A percentile compares a stretch with the other conserved stretches of the same genome.
phyloP scores from a whole-genome alignment of 1,284 basidiomycete species.

The Tilletia indica region DNA sequence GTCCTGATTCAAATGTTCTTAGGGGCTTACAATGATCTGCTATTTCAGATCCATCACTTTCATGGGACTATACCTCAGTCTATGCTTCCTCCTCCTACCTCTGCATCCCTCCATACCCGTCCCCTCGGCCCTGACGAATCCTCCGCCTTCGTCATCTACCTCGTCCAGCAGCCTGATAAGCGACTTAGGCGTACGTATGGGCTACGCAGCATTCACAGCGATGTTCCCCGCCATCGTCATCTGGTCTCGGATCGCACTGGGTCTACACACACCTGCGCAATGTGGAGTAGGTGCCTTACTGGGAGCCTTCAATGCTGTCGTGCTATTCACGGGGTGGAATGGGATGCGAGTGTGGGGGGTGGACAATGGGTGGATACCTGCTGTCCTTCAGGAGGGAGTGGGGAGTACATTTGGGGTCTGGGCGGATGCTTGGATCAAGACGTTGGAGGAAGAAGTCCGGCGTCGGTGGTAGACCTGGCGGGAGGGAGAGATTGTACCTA shows the following conservation, averaged over 20 bases:
- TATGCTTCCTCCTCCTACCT: constrained; percentile 11
- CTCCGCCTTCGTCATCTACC: not conserved
- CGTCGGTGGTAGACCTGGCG: not conserved
- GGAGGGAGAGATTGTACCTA: no score
- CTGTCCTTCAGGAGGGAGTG: not conserved
- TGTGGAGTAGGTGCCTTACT: constrained; percentile 19
- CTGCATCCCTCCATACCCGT: constrained; percentile 15
- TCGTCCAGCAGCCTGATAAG: not conserved
- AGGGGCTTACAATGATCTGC: no score
- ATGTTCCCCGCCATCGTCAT: constrained; percentile 22
- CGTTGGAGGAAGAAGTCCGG: not conserved
- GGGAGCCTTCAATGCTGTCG: constrained; percentile 9
- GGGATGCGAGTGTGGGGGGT: not conserved
- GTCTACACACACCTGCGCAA: constrained; percentile 25
- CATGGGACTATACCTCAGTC: constrained; percentile 23
- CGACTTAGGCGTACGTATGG: not conserved
- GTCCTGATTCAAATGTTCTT: no score
- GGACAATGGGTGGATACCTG: not conserved
- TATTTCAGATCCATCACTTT: constrained; percentile 21
- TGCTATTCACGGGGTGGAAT: constrained; percentile 14
- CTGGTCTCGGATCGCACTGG: constrained; percentile 25
- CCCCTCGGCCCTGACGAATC: not conserved
- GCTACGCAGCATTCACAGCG: not conserved
- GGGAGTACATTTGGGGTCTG: not conserved
- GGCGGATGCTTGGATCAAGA: constrained; percentile 1